A percentile compares a stretch with the other conserved stretches of the same genome.
Conservation (phyloP, 768 basidiomycete genomes). For the Macrolepiota dolichaula region DNA sequence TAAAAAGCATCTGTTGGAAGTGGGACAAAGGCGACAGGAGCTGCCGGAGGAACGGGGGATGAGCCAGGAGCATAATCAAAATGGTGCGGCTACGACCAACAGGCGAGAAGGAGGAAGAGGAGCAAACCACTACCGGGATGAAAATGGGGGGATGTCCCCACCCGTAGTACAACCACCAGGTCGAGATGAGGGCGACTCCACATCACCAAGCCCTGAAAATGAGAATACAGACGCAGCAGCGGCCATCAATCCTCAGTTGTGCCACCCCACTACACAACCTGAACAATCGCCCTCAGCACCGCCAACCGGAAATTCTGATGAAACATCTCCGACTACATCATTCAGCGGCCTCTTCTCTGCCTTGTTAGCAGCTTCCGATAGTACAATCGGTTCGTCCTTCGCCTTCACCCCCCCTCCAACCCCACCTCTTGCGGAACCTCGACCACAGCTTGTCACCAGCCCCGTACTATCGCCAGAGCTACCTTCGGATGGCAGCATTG, state of each 20-base stretch:
- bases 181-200: not conserved
- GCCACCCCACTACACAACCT: not conserved
- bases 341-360: slow-evolving; percentile 9
- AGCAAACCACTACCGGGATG: slow-evolving; percentile 4
- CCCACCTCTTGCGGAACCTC: not conserved
- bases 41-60: slow-evolving; percentile 11
- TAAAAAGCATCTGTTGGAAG: slow-evolving; percentile 35
- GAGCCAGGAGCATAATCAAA: slow-evolving; percentile 2
- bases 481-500: slow-evolving; percentile 18
- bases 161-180: not conserved
- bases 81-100: not conserved
- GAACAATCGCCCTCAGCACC: not conserved
- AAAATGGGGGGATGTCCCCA: not conserved
- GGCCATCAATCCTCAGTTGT: not conserved
- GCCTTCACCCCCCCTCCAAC: not conserved
- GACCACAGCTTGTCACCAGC: not conserved
- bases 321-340: not conserved
- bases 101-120: not conserved
- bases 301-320: not conserved
- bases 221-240: not conserved
- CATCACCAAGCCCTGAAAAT: not conserved
- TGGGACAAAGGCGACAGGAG: slow-evolving; percentile 17
- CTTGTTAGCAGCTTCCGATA: not conserved
- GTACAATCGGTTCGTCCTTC: not conserved
- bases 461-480: not conserved